A percentile compares a stretch with the other conserved stretches of the same genome.
Conservation (phyloP, 805 yeast genomes). For the Cyberlindnera saturnus region DNA sequence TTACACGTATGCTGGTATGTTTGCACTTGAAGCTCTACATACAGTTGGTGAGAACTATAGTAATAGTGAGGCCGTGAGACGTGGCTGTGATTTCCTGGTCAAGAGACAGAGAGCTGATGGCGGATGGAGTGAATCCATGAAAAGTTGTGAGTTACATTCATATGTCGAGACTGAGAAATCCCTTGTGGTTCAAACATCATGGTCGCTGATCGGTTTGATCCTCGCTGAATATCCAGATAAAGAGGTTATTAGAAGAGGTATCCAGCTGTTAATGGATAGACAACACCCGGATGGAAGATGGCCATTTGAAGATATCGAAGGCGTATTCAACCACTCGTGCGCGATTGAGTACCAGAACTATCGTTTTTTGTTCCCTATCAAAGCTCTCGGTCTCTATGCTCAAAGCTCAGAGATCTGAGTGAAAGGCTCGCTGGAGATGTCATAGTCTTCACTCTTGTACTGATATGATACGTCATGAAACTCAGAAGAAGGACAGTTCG, state of each 20-base stretch:
- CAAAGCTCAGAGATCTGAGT: conserved; percentile 3
- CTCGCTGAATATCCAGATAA: conserved; percentile 76
- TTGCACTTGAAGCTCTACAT: conserved; percentile 87
- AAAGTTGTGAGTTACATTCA: conserved; percentile 73
- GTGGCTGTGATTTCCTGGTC: conserved; percentile 82
- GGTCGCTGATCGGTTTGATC: conserved; percentile 82
- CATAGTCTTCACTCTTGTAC: not conserved
- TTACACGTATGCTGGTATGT: conserved; percentile 94
- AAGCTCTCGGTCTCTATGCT: conserved; percentile 77
- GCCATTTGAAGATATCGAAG: conserved; percentile 80
- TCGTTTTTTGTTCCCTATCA: conserved; percentile 81
- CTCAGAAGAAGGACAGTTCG: conserved; percentile 6
- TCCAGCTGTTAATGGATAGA: conserved; percentile 52
- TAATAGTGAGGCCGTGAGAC: conserved; percentile 54
- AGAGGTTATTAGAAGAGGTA: conserved; percentile 55
- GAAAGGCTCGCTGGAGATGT: conserved; percentile 8
- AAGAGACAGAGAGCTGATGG: conserved; percentile 79
- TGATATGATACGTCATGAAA: conserved; percentile 4
- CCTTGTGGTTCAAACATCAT: conserved; percentile 82
- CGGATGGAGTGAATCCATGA: conserved; percentile 97
- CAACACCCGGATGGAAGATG: conserved; percentile 81
- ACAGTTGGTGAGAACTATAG: conserved; percentile 59
- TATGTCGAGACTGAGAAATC: conserved; percentile 64
- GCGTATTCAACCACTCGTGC: conserved; percentile 91
- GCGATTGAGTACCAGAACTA: conserved; percentile 96